A percentile compares a stretch with the other conserved stretches of the same genome.
Evolutionary conservation across 495 filamentous ascomycete genomes (phyloP).

Genomic region (Daldinia caldariorum): DNA sequence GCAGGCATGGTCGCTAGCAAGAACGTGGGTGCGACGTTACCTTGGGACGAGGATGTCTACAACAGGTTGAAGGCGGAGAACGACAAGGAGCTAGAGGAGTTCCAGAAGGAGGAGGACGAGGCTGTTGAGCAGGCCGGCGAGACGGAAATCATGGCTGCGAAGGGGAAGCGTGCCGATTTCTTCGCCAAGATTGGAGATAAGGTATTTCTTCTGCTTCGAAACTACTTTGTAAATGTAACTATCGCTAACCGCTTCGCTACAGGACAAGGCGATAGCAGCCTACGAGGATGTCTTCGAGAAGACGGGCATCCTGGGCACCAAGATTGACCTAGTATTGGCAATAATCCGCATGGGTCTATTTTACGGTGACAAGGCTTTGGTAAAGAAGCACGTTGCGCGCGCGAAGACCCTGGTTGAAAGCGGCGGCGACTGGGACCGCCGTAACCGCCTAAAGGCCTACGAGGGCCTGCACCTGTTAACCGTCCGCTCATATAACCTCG

Average conservation of each 20-base stretch:
- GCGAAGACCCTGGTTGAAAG: conserved; percentile 90
- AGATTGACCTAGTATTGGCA: conserved; percentile 94
- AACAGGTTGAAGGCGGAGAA: conserved; percentile 87
- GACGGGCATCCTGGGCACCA: conserved; percentile 91
- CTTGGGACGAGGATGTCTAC: conserved; percentile 92
- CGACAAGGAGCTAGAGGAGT: conserved; percentile 86
- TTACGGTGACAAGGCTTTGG: conserved; percentile 88
- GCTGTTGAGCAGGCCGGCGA: conserved; percentile 95
- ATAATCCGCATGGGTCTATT: conserved; percentile 96
- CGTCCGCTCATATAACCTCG: conserved; percentile 85
- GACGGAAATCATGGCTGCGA: conserved; percentile 90
- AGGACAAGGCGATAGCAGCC: conserved; percentile 92
- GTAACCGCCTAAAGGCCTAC: conserved; percentile 98
- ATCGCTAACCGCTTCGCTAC: conserved; percentile 31
- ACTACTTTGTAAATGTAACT: not conserved
- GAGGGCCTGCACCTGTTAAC: conserved; percentile 94
- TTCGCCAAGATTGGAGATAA: conserved; percentile 95
- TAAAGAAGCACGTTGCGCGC: conserved; percentile 92
- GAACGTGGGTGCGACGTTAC: conserved; percentile 70
- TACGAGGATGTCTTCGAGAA: conserved; percentile 95
- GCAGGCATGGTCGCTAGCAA: conserved; percentile 78
- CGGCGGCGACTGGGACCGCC: conserved; percentile 97
- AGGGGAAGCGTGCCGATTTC: conserved; percentile 94
- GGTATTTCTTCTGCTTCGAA: conserved; percentile 58
- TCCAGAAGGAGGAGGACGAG: conserved; percentile 95